phyloP scores from a whole-genome alignment of 257 asterid genomes.

The Petunia secreta region DNA sequence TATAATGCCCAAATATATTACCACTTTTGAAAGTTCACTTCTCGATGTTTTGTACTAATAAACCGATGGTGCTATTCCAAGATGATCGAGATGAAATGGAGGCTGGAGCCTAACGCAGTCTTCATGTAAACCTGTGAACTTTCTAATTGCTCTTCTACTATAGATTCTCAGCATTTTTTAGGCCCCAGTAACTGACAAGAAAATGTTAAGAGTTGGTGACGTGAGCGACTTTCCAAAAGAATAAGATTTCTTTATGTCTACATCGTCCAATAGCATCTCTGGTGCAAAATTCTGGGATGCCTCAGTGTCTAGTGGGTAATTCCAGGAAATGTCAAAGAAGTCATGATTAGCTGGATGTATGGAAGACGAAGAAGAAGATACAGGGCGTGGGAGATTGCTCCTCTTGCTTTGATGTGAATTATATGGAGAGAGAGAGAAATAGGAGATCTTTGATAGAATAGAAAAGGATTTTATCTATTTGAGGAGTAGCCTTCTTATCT shows the following conservation, averaged over 20 bases:
- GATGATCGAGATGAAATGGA: conserved; percentile 2
- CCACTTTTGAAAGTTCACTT: neutral
- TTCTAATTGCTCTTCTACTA: neutral
- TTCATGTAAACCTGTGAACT: conserved; percentile 9
- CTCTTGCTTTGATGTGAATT: no score
- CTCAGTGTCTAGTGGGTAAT: no score
- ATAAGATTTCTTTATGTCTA: neutral
- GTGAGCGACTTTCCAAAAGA: neutral
- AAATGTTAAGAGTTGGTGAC: neutral
- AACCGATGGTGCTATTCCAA: neutral
- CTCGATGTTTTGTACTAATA: neutral
- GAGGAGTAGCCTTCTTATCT: no score
- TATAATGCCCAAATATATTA: neutral
- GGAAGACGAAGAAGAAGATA: no score
- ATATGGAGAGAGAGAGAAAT: no score
- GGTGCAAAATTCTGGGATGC: no score
- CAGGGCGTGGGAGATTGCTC: no score
- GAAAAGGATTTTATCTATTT: no score
- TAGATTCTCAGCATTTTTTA: conserved; percentile 5
- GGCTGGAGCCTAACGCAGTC: conserved; percentile 1
- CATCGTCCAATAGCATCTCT: no score
- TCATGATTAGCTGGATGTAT: no score
- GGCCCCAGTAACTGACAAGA: neutral
- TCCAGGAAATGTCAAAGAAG: no score
- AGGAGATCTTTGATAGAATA: no score